phyloP scores from a whole-genome alignment of 192 early-diverging fungal genomes.

The Coemansia umbellata region DNA sequence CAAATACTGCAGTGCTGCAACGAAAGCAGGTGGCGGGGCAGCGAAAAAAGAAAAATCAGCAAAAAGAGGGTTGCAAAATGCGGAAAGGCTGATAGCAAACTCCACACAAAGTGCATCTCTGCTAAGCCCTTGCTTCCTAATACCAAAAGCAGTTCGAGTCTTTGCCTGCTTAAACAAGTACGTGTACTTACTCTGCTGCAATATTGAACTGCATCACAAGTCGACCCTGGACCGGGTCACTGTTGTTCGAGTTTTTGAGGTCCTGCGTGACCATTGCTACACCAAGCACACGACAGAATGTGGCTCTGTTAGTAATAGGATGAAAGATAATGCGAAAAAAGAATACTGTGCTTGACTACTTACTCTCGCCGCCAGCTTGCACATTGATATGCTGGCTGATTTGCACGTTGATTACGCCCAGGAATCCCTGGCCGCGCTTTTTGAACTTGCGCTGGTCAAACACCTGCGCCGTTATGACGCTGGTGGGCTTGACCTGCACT shows the following conservation, averaged over 20 bases:
- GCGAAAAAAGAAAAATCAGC: conserved; percentile 15
- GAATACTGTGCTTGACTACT: background rate
- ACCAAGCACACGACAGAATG: conserved; percentile 1
- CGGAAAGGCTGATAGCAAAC: no score
- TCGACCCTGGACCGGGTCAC: conserved; percentile 82
- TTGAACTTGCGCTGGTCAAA: conserved; percentile 99
- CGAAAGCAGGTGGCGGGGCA: conserved; percentile 12
- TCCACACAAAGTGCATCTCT: no score
- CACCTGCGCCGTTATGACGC: conserved; percentile 88
- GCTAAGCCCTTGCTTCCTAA: no score
- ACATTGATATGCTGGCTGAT: conserved; percentile 81
- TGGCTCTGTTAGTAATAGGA: conserved; percentile 10
- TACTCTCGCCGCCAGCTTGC: conserved; percentile 64
- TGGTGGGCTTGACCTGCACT: conserved; percentile 49
- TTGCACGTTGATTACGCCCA: conserved; percentile 86
- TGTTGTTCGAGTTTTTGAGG: conserved; percentile 79
- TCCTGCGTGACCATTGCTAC: conserved; percentile 65
- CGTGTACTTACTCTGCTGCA: background rate
- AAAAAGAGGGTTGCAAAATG: conserved; percentile 41
- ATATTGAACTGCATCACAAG: conserved; percentile 53
- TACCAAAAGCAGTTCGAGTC: no score
- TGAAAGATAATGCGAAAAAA: no score
- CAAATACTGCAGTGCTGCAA: background rate
- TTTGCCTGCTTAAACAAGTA: no score
- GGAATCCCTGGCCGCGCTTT: conserved; percentile 85